phyloP scores from a whole-genome alignment of 345 rosid species.

The Erodium maritimum region DNA sequence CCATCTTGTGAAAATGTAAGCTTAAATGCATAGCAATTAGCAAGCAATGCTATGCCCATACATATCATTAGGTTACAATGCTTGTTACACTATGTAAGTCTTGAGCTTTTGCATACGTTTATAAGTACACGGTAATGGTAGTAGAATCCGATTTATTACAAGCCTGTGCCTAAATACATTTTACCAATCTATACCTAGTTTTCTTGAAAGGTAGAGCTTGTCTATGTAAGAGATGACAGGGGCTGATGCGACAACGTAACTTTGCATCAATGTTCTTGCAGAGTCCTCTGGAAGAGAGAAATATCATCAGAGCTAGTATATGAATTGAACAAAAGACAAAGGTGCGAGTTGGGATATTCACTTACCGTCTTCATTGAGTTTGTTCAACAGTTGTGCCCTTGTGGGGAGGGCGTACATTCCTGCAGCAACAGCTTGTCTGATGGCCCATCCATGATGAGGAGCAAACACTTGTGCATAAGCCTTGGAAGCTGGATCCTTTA shows the following conservation, averaged over 20 bases:
- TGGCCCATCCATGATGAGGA: constrained; percentile 94
- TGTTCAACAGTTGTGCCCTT: constrained; percentile 50
- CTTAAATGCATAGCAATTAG: too few species aligned
- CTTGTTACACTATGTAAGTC: too few species aligned
- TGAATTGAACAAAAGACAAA: not conserved
- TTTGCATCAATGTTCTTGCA: constrained; percentile 65
- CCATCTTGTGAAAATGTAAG: too few species aligned
- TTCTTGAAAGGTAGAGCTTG: constrained; percentile 51
- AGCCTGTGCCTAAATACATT: too few species aligned
- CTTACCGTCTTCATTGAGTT: constrained; percentile 88
- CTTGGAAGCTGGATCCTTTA: constrained; percentile 78
- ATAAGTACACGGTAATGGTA: too few species aligned
- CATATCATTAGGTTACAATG: too few species aligned
- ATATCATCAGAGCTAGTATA: not conserved
- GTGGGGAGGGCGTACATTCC: constrained; percentile 99
- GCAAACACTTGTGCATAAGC: constrained; percentile 89
- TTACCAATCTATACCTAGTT: constrained; percentile 85
- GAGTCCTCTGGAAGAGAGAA: constrained; percentile 37
- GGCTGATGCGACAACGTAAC: constrained; percentile 41
- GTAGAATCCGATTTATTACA: too few species aligned
- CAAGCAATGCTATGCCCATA: too few species aligned
- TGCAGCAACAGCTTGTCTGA: constrained; percentile 77
- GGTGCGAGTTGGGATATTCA: not conserved
- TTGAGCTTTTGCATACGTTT: too few species aligned
- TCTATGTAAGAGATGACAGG: constrained; percentile 55